A percentile compares a stretch with the other conserved stretches of the same genome.
These are phyloP conservation scores for Calonectria multiphialidica DNA, from an alignment of 2,329 filamentous ascomycete genomes.

Conservation along the genomic window DNA sequence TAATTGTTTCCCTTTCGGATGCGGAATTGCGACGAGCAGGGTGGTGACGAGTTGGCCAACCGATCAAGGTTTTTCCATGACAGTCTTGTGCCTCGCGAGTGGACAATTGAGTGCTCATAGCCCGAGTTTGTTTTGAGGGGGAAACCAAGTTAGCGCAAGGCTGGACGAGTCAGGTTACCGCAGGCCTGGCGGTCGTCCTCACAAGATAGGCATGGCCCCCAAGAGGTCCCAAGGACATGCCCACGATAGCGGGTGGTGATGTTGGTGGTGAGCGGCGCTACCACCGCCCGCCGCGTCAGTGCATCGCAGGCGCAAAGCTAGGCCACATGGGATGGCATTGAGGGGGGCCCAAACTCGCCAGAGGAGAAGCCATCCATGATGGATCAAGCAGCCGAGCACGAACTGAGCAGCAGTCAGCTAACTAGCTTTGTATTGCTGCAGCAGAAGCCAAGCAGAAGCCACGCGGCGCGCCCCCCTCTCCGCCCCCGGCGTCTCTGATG, in stretches of 20 bases:
- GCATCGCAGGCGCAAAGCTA: slow-evolving; percentile 11
- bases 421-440: neutral
- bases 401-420: neutral
- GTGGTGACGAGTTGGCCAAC: neutral
- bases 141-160: neutral
- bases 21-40: neutral
- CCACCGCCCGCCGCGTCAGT: slow-evolving; percentile 18
- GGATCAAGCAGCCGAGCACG: neutral
- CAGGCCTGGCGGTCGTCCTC: neutral
- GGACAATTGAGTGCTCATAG: neutral
- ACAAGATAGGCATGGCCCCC: neutral
- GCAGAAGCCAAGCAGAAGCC: neutral
- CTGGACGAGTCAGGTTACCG: neutral
- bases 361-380: neutral
- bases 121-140: slow-evolving; percentile 2
- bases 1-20: neutral
- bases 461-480: neutral
- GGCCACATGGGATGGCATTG: neutral
- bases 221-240: neutral
- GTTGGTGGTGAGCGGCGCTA: neutral
- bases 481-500: neutral
- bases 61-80: neutral
- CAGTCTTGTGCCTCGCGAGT: neutral
- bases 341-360: slow-evolving; percentile 1
- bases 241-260: neutral